A percentile compares a stretch with the other conserved stretches of the same genome.
These are phyloP conservation scores for Ustilago trichophora DNA, from an alignment of 1,284 basidiomycete genomes.

Conservation along the genomic window DNA sequence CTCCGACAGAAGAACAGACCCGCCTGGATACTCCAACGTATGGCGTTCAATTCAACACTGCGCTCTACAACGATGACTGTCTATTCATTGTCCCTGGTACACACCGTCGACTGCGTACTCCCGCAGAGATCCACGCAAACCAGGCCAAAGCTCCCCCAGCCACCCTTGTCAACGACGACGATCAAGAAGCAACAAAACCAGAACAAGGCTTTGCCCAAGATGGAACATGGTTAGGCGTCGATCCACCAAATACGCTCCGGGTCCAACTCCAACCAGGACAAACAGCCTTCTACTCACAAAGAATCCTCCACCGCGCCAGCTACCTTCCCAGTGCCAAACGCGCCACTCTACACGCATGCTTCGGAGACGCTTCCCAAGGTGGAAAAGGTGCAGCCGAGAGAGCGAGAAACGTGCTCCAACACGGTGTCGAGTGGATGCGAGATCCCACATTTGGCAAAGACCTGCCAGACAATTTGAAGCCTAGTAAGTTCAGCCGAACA, in stretches of 20 bases:
- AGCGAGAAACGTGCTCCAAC: slow-evolving; percentile 79
- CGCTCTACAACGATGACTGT: slow-evolving; percentile 78
- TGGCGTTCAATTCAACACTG: slow-evolving; percentile 85
- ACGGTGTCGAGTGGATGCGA: slow-evolving; percentile 79
- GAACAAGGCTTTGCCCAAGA: slow-evolving; percentile 63
- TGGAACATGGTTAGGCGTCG: slow-evolving; percentile 72
- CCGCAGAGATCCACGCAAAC: slow-evolving; percentile 69
- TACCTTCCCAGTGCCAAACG: slow-evolving; percentile 73
- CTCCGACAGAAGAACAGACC: slow-evolving; percentile 73
- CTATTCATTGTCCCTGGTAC: slow-evolving; percentile 79
- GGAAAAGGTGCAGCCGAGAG: slow-evolving; percentile 67
- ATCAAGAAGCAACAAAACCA: slow-evolving; percentile 1
- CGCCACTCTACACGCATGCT: slow-evolving; percentile 78
- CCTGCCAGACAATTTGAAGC: slow-evolving; percentile 70
- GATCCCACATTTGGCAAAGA: slow-evolving; percentile 71
- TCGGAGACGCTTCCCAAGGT: slow-evolving; percentile 69
- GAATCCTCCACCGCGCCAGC: slow-evolving; percentile 79
- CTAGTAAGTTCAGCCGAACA: too few species aligned
- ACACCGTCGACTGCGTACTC: slow-evolving; percentile 73
- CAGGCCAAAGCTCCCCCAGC: slow-evolving; percentile 36
- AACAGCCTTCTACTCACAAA: slow-evolving; percentile 82
- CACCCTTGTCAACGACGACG: slow-evolving; percentile 1
- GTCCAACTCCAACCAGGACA: slow-evolving; percentile 76
- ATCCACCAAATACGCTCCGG: slow-evolving; percentile 72
- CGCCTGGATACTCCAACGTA: slow-evolving; percentile 75